A percentile compares a stretch with the other conserved stretches of the same genome.
phyloP scores from a whole-genome alignment of 345 rosid species.

The Bruguiera parviflora region DNA sequence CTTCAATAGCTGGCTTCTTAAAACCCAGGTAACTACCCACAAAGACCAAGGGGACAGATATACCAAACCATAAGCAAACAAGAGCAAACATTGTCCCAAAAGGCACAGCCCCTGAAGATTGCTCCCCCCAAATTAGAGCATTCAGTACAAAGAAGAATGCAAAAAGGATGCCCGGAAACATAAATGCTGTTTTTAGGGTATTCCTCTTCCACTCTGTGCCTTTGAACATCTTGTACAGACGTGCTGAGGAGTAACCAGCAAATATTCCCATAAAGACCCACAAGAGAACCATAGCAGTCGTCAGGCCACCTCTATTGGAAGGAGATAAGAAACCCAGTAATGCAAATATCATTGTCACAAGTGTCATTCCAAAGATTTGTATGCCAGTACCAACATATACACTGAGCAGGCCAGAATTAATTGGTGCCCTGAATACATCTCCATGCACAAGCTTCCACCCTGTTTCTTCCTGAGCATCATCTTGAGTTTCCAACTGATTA shows the following conservation, averaged over 20 bases:
- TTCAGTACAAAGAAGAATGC: constrained; percentile 81
- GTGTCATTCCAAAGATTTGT: constrained; percentile 86
- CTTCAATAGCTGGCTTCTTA: constrained; percentile 87
- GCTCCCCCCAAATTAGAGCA: constrained; percentile 90
- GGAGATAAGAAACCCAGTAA: constrained; percentile 91
- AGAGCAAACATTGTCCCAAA: constrained; percentile 98
- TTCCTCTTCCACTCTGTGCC: constrained; percentile 94
- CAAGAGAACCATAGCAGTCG: constrained; percentile 97
- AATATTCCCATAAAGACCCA: constrained; percentile 98
- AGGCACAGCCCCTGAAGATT: constrained; percentile 94
- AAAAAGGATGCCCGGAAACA: constrained; percentile 89
- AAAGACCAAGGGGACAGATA: constrained; percentile 92
- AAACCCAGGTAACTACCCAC: constrained; percentile 93
- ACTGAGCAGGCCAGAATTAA: constrained; percentile 76
- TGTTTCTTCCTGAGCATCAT: constrained; percentile 95
- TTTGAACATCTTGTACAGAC: constrained; percentile 89
- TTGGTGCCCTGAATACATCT: constrained; percentile 88
- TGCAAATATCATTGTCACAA: constrained; percentile 96
- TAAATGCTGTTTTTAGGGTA: constrained; percentile 85
- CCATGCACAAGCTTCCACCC: constrained; percentile 99
- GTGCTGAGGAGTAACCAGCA: constrained; percentile 89
- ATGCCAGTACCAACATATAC: constrained; percentile 95
- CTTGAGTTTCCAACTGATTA: constrained; percentile 96
- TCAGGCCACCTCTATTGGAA: constrained; percentile 96
- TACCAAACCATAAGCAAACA: constrained; percentile 94